Evolutionary conservation across 306 rosid species (phyloP).

Genomic region (Acacia confusa): DNA sequence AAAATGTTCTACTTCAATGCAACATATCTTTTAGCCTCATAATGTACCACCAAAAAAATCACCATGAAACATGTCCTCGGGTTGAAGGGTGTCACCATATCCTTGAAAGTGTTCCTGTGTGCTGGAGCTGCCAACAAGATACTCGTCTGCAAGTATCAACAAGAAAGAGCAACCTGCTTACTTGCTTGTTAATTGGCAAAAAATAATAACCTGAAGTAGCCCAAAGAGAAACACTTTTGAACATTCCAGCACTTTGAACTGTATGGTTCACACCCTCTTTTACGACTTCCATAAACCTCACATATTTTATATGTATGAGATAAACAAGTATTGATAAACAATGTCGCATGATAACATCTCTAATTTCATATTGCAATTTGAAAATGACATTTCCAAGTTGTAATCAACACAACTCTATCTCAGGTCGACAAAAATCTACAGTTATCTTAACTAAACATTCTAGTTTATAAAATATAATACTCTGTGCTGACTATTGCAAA

Average conservation of each 20-base stretch:
- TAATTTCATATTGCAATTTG: background rate
- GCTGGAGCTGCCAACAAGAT: slow-evolving; percentile 24
- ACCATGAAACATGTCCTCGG: slow-evolving; percentile 27
- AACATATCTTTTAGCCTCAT: slow-evolving; percentile 10
- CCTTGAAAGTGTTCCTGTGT: slow-evolving; percentile 29
- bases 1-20: slow-evolving; percentile 1
- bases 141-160: slow-evolving; percentile 34
- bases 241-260: slow-evolving; percentile 4
- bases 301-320: slow-evolving; percentile 12
- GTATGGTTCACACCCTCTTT: background rate
- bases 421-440: background rate
- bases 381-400: background rate
- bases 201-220: slow-evolving; percentile 4
- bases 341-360: background rate
- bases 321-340: background rate
- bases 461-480: background rate
- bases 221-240: background rate
- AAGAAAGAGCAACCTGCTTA: slow-evolving; percentile 18
- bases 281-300: slow-evolving; percentile 2
- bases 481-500: background rate
- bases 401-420: background rate
- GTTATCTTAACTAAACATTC: background rate
- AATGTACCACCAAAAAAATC: slow-evolving; percentile 18
- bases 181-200: background rate
- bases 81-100: slow-evolving; percentile 30